A percentile compares a stretch with the other conserved stretches of the same genome.
Evolutionary conservation across 345 rosid species (phyloP).

Genomic region (Linum usitatissimum): DNA sequence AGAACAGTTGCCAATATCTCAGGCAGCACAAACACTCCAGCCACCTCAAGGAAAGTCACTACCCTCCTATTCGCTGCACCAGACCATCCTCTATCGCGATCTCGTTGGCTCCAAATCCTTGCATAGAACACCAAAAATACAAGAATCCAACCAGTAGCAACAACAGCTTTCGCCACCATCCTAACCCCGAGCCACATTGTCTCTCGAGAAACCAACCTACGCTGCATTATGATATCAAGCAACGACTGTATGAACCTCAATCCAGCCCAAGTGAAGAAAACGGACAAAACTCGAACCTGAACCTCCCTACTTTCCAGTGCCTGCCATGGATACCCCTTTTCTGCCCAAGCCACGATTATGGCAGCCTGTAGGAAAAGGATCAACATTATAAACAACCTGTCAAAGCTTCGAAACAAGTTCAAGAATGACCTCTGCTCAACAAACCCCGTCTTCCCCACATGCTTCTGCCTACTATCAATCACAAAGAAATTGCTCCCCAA

Average conservation of each 20-base stretch:
- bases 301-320: constrained; percentile 36
- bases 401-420: constrained; percentile 81
- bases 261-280: constrained; percentile 81
- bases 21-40: constrained; percentile 50
- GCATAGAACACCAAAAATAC: constrained; percentile 54
- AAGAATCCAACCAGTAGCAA: constrained; percentile 61
- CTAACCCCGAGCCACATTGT: constrained; percentile 58
- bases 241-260: constrained; percentile 72
- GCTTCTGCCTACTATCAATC: constrained; percentile 35
- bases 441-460: constrained; percentile 91
- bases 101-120: constrained; percentile 67
- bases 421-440: constrained; percentile 93
- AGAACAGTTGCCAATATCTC: constrained; percentile 72
- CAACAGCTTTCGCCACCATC: constrained; percentile 60
- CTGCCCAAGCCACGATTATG: constrained; percentile 62
- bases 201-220: constrained; percentile 61
- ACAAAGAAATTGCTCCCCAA: constrained; percentile 63
- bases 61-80: constrained; percentile 34
- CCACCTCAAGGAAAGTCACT: constrained; percentile 50
- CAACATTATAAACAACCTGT: constrained; percentile 78
- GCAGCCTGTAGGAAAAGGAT: constrained; percentile 70
- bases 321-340: constrained; percentile 49
- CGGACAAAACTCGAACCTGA: constrained; percentile 57
- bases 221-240: constrained; percentile 62
- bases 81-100: constrained; percentile 40